Evolutionary conservation across 1,284 basidiomycete genomes (phyloP).

Genomic region (Rhodotorula sp.): DNA sequence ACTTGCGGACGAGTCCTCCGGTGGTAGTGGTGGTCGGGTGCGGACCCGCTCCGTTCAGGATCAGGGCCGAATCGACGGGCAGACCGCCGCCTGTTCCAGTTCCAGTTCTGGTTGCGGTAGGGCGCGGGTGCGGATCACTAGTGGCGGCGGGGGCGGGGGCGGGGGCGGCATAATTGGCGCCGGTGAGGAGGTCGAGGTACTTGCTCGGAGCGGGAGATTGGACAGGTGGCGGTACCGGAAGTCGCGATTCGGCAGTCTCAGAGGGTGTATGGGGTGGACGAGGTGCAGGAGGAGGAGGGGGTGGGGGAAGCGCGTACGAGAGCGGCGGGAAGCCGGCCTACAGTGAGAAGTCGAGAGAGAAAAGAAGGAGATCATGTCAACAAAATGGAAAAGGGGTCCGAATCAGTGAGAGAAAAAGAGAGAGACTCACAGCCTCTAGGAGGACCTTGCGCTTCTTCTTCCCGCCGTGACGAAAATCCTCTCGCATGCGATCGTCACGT

Average conservation of each 20-base stretch:
- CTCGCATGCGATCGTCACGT: slow-evolving; percentile 27
- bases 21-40: too few species aligned
- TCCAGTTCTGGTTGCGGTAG: not conserved
- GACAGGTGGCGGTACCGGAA: not conserved
- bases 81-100: not conserved
- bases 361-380: too few species aligned
- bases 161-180: slow-evolving; percentile 23
- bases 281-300: not conserved
- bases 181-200: slow-evolving; percentile 31
- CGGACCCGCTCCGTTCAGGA: too few species aligned
- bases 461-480: slow-evolving; percentile 26
- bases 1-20: slow-evolving; percentile 4
- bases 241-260: not conserved
- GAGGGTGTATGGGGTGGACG: not conserved
- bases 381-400: too few species aligned
- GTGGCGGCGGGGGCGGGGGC: not conserved
- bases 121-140: not conserved
- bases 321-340: slow-evolving; percentile 5
- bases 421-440: slow-evolving; percentile 21
- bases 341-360: not conserved
- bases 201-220: not conserved
- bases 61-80: too few species aligned
- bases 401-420: not conserved
- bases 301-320: not conserved
- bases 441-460: slow-evolving; percentile 32